Conservation (phyloP, 768 basidiomycete species). For the Mycena venus region DNA sequence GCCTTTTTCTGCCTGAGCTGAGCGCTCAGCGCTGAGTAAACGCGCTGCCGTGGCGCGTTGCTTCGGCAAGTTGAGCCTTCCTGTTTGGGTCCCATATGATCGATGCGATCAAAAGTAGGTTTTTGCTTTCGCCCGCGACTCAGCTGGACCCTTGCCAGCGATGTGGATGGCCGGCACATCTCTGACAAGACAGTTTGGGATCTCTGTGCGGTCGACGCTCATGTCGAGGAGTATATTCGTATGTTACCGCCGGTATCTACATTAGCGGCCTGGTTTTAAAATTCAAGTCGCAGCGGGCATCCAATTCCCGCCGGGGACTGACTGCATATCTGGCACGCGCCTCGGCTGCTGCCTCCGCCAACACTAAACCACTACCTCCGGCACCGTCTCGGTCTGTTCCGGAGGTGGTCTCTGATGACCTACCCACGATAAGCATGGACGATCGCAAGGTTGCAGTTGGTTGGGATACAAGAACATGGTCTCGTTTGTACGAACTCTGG, state of each 20-base stretch:
- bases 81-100: constrained; percentile 4
- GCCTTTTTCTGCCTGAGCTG: no score
- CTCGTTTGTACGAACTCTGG: constrained; percentile 74
- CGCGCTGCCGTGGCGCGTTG: neutral
- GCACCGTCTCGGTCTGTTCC: constrained; percentile 20
- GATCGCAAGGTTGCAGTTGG: constrained; percentile 75
- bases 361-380: neutral
- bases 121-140: neutral
- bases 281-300: neutral
- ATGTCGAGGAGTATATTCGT: constrained; percentile 11
- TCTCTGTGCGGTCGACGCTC: neutral
- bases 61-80: neutral
- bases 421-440: constrained; percentile 69
- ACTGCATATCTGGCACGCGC: constrained; percentile 27
- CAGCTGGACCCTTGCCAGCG: neutral
- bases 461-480: constrained; percentile 81
- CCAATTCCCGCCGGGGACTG: constrained; percentile 9
- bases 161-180: constrained; percentile 16
- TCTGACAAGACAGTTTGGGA: neutral
- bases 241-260: neutral
- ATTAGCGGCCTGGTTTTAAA: neutral
- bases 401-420: constrained; percentile 52
- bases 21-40: no score
- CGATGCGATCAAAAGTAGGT: neutral
- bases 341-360: constrained; percentile 24